Percentiles rank a stretch among this genome's conserved stretches.
Conservation (phyloP, 108 stramenopile species). For the Tribonema minus region DNA sequence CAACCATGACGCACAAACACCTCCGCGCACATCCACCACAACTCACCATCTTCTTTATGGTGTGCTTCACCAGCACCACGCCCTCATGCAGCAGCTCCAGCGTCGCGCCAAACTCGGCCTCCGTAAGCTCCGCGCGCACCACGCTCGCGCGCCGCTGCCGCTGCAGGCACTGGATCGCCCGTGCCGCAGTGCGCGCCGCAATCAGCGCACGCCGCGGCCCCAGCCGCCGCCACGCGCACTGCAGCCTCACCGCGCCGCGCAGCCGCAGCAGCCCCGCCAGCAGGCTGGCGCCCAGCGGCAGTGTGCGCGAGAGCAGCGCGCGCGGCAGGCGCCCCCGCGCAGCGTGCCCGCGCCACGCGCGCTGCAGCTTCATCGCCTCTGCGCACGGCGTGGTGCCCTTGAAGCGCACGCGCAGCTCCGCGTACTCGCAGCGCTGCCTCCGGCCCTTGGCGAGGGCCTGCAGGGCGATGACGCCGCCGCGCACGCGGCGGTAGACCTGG, state of each 20-base stretch:
- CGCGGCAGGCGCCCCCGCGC: neutral
- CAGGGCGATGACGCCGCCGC: neutral
- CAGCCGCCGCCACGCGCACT: neutral
- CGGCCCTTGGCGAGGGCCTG: neutral
- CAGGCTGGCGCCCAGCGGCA: neutral
- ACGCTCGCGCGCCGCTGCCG: neutral
- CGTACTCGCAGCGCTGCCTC: neutral
- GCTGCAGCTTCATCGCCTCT: neutral
- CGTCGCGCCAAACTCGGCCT: neutral
- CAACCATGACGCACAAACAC: too few species aligned
- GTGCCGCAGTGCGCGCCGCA: neutral
- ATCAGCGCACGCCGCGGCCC: neutral
- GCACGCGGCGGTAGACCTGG: constrained; percentile 12
- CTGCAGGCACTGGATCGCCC: constrained; percentile 11
- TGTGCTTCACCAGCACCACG: constrained; percentile 31
- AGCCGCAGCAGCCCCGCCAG: neutral
- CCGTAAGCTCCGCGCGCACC: neutral
- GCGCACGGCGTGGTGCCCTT: neutral
- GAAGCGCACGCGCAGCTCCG: neutral
- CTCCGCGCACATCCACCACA: too few species aligned
- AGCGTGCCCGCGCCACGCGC: neutral
- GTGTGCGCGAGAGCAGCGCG: neutral
- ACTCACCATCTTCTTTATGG: too few species aligned
- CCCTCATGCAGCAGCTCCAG: constrained; percentile 1
- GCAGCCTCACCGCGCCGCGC: neutral